Evolutionary conservation across 2,329 filamentous ascomycete genomes (phyloP).

Genomic region (Sarocladium strictum): DNA sequence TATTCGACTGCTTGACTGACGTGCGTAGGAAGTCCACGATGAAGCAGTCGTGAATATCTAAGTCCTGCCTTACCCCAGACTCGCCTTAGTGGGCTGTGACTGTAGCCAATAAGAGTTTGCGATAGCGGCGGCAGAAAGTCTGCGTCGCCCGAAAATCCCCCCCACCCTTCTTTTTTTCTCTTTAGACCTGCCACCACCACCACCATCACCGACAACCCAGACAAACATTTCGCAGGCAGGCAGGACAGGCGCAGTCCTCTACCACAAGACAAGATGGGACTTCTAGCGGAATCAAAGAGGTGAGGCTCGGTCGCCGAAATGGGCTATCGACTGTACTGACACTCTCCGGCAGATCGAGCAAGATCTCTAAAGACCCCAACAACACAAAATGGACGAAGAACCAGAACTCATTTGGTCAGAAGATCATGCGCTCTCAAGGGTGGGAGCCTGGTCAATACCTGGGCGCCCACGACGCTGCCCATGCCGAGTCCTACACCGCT

Average conservation of each 20-base stretch:
- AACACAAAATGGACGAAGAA: conserved; percentile 90
- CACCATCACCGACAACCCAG: not conserved
- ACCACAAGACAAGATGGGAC: conserved; percentile 24
- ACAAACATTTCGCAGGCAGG: not conserved
- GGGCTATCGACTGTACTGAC: conserved; percentile 11
- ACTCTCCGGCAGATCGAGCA: conserved; percentile 38
- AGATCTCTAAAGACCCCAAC: conserved; percentile 87
- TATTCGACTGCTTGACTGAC: too few relatives aligned
- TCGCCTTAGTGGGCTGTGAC: conserved; percentile 1
- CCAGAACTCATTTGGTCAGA: conserved; percentile 79
- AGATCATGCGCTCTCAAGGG: conserved; percentile 79
- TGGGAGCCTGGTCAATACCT: conserved; percentile 84
- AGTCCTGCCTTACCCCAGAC: conserved; percentile 8
- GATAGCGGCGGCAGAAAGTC: conserved; percentile 18
- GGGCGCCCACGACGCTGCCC: conserved; percentile 69
- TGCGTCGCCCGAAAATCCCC: conserved; percentile 14
- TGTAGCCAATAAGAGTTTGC: conserved; percentile 18
- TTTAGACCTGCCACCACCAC: not conserved
- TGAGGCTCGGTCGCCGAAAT: conserved; percentile 13
- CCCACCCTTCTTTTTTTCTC: conserved; percentile 25
- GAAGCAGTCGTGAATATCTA: too few relatives aligned
- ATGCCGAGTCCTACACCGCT: conserved; percentile 69
- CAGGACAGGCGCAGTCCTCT: not conserved
- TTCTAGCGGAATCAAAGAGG: conserved; percentile 30
- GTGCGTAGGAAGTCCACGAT: too few relatives aligned